Evolutionary conservation across 129 eudicot genomes (phyloP).

Genomic region (Mikania micrantha): DNA sequence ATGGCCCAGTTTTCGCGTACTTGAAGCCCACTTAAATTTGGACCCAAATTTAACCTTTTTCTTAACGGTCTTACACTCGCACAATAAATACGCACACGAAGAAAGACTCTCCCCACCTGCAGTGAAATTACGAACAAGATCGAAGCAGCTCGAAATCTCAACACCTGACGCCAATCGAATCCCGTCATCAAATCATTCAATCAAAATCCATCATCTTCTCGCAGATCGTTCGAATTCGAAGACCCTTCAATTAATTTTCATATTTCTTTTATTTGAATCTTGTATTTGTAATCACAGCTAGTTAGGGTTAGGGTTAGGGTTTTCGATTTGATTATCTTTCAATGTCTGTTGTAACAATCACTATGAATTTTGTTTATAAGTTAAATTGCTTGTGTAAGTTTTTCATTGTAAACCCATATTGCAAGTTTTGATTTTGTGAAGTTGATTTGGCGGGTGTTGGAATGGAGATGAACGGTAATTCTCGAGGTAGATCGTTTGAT

Average conservation of each 20-base stretch:
- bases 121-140: constrained; percentile 6
- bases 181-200: constrained; percentile 1
- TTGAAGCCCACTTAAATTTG: constrained; percentile 17
- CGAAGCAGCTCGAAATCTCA: constrained; percentile 20
- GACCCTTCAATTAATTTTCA: not conserved
- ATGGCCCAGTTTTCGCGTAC: not conserved
- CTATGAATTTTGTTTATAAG: not conserved
- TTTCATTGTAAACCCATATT: constrained; percentile 27
- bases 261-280: not conserved
- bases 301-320: constrained; percentile 36
- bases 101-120: not conserved
- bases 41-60: not conserved
- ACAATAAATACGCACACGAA: not conserved
- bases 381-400: not conserved
- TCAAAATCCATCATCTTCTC: not conserved
- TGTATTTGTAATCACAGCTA: not conserved
- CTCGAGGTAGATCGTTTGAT: constrained; percentile 59
- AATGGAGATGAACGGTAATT: constrained; percentile 58
- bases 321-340: not conserved
- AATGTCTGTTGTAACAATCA: constrained; percentile 15
- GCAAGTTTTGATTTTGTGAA: not conserved
- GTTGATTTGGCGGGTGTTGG: constrained; percentile 3
- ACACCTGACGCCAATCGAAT: constrained; percentile 8
- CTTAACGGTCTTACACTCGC: not conserved
- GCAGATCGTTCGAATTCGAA: not conserved